Evolutionary conservation across 139 green algal species (phyloP), one percentile per base, ranked within the genome.

Genomic region (Chlamydomonas schloesseri): DNA sequence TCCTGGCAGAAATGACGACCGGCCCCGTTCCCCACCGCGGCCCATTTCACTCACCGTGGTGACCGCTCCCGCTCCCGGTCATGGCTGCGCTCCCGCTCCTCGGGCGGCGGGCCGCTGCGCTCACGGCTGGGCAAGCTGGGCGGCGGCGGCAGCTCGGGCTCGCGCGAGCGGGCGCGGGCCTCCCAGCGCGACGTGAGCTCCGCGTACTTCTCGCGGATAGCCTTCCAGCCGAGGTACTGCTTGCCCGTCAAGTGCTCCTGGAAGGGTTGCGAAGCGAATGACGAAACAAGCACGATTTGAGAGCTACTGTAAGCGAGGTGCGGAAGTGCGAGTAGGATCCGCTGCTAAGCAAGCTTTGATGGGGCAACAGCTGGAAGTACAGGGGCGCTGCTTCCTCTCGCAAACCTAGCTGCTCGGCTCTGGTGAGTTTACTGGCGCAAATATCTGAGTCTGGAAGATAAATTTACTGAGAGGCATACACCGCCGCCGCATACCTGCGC

Each of bases 171-270:
- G 33, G 79, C 26, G 29, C n/a, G 31, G 42, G 1, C 75, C 85
- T 72, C 77, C n/a, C 50, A 73, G 62, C 80, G 64, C 26, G 65
- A 64, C 55, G 60, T 42, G 71, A 82, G 77, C 85, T 89, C 83
- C 86, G 42, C 53, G 53, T 55, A 71, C 50, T 87, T 94, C 57
- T 97, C 93, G 1, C 96, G 92, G 55, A 98, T 98, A 28, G 91
- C 91, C 89, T 96, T 96, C 95, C 95, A 98, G 42, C 96, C 96
- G 62, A 95, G 79, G 93, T 98, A 98, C 95, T 98, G 95, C 90
- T 98, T 98, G 74, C 95, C 96, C 62, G 90, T 90, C 58, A 97
- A 74, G 84, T 98, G 95, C 70, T 98, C 96, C 94, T 96, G 89
- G n/a, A n/a, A n/a, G n/a, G n/a, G n/a, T n/a, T n/a, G n/a, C n/a